Evolutionary conservation across 108 stramenopile species (phyloP).

Genomic region (Cyclotella choctawhatcheeana): DNA sequence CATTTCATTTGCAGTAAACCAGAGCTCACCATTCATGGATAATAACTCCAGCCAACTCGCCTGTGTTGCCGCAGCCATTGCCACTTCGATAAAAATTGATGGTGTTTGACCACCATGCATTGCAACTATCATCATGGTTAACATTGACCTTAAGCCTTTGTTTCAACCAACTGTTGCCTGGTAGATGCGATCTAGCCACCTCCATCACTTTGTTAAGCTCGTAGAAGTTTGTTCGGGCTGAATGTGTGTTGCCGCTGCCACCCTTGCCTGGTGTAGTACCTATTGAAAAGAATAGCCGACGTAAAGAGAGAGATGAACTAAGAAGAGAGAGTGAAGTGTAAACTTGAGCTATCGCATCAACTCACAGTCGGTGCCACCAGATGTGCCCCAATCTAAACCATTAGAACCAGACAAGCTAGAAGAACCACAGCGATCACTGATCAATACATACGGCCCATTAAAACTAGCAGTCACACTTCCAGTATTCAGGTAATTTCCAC

Average conservation of each 20-base stretch:
- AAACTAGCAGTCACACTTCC: slow-evolving; percentile 5
- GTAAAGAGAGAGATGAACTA: background rate
- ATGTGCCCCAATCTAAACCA: slow-evolving; percentile 17
- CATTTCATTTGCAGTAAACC: background rate
- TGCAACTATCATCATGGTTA: slow-evolving; percentile 23
- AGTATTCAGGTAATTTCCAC: slow-evolving; percentile 9
- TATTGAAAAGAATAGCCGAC: background rate
- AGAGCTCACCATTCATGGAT: slow-evolving; percentile 13
- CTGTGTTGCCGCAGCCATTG: slow-evolving; percentile 29
- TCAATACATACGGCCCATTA: slow-evolving; percentile 12
- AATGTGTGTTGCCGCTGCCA: slow-evolving; percentile 14
- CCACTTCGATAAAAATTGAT: slow-evolving; percentile 31
- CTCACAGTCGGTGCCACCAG: background rate
- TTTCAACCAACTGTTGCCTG: slow-evolving; percentile 20
- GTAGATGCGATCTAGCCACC: slow-evolving; percentile 15
- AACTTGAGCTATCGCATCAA: background rate
- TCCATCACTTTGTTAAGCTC: slow-evolving; percentile 27
- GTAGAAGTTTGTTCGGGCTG: slow-evolving; percentile 27
- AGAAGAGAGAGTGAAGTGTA: background rate
- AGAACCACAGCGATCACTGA: slow-evolving; percentile 15
- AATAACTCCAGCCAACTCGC: slow-evolving; percentile 18
- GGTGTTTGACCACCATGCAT: slow-evolving; percentile 13
- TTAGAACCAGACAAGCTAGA: background rate
- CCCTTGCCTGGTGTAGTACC: slow-evolving; percentile 1
- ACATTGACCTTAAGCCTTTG: slow-evolving; percentile 13